These are phyloP conservation scores for Xylariales sp. DNA, from an alignment of 2,329 filamentous ascomycete species.

Conservation along the genomic window DNA sequence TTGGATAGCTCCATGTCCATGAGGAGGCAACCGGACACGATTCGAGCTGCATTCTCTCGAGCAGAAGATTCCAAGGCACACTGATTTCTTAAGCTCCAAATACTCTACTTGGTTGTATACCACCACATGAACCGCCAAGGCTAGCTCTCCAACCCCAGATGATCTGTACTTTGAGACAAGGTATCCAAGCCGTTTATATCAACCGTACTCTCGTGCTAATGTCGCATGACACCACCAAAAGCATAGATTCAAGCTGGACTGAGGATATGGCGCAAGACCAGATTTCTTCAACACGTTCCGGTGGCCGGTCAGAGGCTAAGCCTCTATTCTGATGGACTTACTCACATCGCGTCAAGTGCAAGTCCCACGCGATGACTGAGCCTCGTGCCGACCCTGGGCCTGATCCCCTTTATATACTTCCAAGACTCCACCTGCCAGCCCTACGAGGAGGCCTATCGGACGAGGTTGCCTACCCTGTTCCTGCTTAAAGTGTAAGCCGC, in stretches of 20 bases:
- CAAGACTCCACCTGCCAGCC: slow-evolving; percentile 3
- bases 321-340: neutral
- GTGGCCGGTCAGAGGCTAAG: neutral
- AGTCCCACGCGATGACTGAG: slow-evolving; percentile 1
- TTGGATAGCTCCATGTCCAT: no score
- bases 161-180: neutral
- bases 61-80: no score
- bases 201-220: neutral
- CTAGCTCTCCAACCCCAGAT: no score
- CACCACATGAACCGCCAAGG: no score
- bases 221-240: neutral
- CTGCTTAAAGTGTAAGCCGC: slow-evolving; percentile 6
- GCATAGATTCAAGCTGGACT: no score
- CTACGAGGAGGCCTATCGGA: slow-evolving; percentile 8
- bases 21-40: no score
- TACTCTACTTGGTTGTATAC: no score
- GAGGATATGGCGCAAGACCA: neutral
- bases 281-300: neutral
- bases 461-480: slow-evolving; percentile 1
- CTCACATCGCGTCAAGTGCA: slow-evolving; percentile 6
- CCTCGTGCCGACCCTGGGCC: slow-evolving; percentile 4
- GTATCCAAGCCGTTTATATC: neutral
- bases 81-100: no score
- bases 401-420: slow-evolving; percentile 7
- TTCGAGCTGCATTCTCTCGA: no score